phyloP scores from a whole-genome alignment of 495 filamentous ascomycete genomes.

The Cercophora scortea region DNA sequence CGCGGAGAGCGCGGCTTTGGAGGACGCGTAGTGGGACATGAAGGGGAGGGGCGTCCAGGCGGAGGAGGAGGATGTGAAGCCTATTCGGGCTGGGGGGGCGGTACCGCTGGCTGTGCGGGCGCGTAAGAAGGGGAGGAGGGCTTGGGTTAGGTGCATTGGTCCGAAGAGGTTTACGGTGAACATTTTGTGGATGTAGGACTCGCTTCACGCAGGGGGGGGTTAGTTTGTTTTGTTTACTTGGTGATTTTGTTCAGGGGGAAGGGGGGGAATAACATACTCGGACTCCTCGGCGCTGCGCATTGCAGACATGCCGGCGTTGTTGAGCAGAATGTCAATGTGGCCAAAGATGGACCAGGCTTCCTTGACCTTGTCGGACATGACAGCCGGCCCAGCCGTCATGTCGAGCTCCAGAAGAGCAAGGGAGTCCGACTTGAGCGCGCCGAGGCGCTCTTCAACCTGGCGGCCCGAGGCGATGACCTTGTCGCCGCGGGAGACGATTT shows the following conservation, averaged over 20 bases:
- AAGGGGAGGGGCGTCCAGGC: constrained; percentile 32
- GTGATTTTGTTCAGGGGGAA: not conserved
- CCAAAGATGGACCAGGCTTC: constrained; percentile 19
- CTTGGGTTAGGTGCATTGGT: constrained; percentile 23
- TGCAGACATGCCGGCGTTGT: constrained; percentile 22
- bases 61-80: constrained; percentile 26
- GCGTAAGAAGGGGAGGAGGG: constrained; percentile 23
- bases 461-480: constrained; percentile 36
- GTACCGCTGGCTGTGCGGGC: constrained; percentile 4
- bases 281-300: constrained; percentile 16
- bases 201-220: constrained; percentile 7
- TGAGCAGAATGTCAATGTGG: constrained; percentile 25
- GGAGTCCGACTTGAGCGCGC: constrained; percentile 7
- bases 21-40: constrained; percentile 33
- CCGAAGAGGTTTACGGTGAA: constrained; percentile 33
- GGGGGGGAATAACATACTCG: constrained; percentile 6
- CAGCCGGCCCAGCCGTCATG: constrained; percentile 20
- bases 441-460: constrained; percentile 23
- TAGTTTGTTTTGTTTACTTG: not conserved
- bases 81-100: constrained; percentile 3
- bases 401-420: constrained; percentile 33
- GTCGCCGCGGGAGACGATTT: constrained; percentile 38
- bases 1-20: constrained; percentile 38
- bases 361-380: constrained; percentile 10
- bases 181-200: constrained; percentile 30